phyloP scores from a whole-genome alignment of 176 grass and related monocot species.

The Saccharum spontaneum region DNA sequence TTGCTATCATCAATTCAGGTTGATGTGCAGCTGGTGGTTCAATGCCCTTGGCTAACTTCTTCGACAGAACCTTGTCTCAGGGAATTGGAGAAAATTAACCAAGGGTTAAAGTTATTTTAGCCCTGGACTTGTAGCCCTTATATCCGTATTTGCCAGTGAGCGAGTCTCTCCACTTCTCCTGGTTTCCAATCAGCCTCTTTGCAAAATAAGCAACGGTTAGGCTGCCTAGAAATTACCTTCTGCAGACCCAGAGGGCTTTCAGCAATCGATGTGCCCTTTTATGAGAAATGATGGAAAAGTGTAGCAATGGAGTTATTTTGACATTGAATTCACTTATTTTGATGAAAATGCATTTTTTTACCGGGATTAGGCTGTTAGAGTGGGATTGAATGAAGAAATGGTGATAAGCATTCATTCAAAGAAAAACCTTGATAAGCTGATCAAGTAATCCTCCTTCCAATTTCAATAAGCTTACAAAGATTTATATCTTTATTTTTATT shows the following conservation, averaged over 20 bases:
- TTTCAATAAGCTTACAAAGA: constrained; percentile 24
- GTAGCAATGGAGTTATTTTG: not conserved
- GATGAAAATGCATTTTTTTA: not conserved
- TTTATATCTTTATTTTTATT: not conserved
- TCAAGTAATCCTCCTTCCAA: not conserved
- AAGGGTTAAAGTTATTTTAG: not conserved
- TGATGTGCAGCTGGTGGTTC: not conserved
- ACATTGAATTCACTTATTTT: not conserved
- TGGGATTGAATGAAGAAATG: not conserved
- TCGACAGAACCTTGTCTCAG: not conserved
- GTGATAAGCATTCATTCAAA: not conserved
- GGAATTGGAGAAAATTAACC: not conserved
- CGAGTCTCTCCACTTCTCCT: not conserved
- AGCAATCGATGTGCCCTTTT: not conserved
- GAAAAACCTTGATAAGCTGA: not conserved
- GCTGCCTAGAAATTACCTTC: not conserved
- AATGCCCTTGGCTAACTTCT: not conserved
- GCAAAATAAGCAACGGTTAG: not conserved
- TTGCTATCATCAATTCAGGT: not conserved
- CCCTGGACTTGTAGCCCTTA: not conserved
- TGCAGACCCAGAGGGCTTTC: not conserved
- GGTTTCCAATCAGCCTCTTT: not conserved
- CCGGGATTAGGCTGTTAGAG: not conserved
- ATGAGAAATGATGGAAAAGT: not conserved
- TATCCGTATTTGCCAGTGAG: not conserved